Conservation (phyloP, 495 filamentous ascomycete species). For the Lepidopterella palustris region DNA sequence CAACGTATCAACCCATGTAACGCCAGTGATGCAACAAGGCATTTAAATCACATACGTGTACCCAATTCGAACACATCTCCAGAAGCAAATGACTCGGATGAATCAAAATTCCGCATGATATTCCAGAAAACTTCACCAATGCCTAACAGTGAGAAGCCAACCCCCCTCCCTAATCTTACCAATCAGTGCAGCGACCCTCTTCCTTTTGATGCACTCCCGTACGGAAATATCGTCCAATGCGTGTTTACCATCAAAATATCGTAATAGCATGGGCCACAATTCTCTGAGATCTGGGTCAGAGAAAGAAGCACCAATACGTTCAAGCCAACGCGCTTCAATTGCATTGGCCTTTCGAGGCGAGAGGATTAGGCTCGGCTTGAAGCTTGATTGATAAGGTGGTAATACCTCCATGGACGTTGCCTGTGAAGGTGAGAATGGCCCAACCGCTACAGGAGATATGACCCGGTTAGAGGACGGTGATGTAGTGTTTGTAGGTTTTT, state of each 20-base stretch:
- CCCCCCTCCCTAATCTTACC: slow-evolving; percentile 52
- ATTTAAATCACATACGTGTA: too few species aligned
- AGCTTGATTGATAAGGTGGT: slow-evolving; percentile 1
- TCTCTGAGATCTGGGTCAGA: slow-evolving; percentile 37
- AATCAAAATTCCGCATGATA: background rate
- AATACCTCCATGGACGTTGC: slow-evolving; percentile 29
- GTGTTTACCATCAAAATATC: slow-evolving; percentile 82
- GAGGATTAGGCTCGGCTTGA: slow-evolving; percentile 41
- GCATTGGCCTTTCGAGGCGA: slow-evolving; percentile 51
- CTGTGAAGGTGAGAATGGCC: slow-evolving; percentile 38
- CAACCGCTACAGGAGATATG: slow-evolving; percentile 28
- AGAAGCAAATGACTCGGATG: background rate
- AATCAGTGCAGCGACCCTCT: slow-evolving; percentile 66
- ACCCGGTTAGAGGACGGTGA: slow-evolving; percentile 7
- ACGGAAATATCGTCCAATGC: slow-evolving; percentile 82
- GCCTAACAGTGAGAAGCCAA: slow-evolving; percentile 44
- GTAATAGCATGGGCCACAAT: slow-evolving; percentile 51
- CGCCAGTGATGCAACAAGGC: too few species aligned
- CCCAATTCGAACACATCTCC: background rate
- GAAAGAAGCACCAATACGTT: slow-evolving; percentile 53
- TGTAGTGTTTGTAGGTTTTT: background rate
- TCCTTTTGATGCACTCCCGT: slow-evolving; percentile 76
- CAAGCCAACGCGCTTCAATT: slow-evolving; percentile 65
- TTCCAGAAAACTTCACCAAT: slow-evolving; percentile 45
- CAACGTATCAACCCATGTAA: too few species aligned